phyloP scores from a whole-genome alignment of 306 rosid species.

The Hippophae tibetana region DNA sequence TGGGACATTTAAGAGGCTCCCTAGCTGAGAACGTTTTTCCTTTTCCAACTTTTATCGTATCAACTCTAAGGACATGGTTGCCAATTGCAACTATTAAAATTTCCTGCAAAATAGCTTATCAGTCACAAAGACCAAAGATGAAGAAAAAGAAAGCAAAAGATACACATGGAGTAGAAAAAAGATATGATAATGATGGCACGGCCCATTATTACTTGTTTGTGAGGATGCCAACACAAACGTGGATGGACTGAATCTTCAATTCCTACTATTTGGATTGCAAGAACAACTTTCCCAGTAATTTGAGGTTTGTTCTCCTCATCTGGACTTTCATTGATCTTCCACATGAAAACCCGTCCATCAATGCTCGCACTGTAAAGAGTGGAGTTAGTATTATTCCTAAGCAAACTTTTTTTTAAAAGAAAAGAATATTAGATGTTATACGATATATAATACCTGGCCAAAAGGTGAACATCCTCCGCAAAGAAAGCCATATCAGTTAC shows the following conservation, averaged over 20 bases:
- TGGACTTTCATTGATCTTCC: conserved; percentile 63
- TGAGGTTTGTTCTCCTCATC: conserved; percentile 69
- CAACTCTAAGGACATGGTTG: conserved; percentile 44
- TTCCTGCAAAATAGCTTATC: conserved; percentile 33
- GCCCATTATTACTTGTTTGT: conserved; percentile 49
- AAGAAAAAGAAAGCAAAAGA: conserved; percentile 10
- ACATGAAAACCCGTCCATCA: conserved; percentile 55
- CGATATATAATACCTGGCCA: conserved; percentile 48
- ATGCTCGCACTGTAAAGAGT: conserved; percentile 46
- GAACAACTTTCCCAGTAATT: conserved; percentile 48
- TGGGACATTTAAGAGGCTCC: conserved; percentile 49
- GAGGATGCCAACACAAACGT: conserved; percentile 75
- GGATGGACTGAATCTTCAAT: conserved; percentile 50
- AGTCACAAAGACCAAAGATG: conserved; percentile 8
- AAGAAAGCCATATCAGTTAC: conserved; percentile 72
- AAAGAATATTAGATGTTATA: conserved; percentile 1
- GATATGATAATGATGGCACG: conserved; percentile 13
- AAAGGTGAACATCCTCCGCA: conserved; percentile 63
- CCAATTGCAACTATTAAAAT: conserved; percentile 54
- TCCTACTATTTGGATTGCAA: conserved; percentile 53
- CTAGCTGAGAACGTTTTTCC: conserved; percentile 43
- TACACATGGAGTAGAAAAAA: neutral
- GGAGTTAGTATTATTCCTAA: neutral
- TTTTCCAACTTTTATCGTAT: conserved; percentile 49
- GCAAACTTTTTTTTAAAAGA: conserved; percentile 7